These are phyloP conservation scores for Corchorus capsularis DNA, from an alignment of 345 rosid genomes.

Conservation along the genomic window DNA sequence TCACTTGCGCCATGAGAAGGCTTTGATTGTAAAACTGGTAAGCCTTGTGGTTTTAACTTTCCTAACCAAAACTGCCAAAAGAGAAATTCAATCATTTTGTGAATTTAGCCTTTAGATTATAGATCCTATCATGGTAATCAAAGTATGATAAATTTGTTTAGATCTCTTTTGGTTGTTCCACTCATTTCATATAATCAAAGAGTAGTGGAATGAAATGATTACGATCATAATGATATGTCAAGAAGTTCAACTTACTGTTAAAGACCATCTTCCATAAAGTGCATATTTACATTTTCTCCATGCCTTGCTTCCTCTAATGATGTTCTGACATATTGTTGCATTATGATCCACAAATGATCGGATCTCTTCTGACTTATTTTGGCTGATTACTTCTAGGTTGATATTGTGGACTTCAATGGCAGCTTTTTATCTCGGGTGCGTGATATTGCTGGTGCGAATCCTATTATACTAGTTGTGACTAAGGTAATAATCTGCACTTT, in stretches of 20 bases:
- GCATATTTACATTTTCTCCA: background rate
- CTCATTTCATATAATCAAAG: background rate
- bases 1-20: conserved; percentile 75
- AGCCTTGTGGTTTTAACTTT: conserved; percentile 18
- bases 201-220: conserved; percentile 4
- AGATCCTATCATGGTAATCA: background rate
- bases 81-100: background rate
- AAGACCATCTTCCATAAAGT: background rate
- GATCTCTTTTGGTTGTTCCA: no score
- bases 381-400: conserved; percentile 60
- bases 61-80: background rate
- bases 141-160: background rate
- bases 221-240: background rate
- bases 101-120: background rate
- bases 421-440: conserved; percentile 91
- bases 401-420: conserved; percentile 93
- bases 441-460: conserved; percentile 91
- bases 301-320: background rate
- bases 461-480: conserved; percentile 83
- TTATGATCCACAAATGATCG: background rate
- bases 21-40: conserved; percentile 82
- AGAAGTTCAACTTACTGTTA: background rate
- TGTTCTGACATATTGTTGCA: background rate
- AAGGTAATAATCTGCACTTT: conserved; percentile 47
- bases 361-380: conserved; percentile 13